Evolutionary conservation across 2,329 filamentous ascomycete species (phyloP), one percentile per base, ranked within the genome.

Genomic region (Fusarium haematococcum): DNA sequence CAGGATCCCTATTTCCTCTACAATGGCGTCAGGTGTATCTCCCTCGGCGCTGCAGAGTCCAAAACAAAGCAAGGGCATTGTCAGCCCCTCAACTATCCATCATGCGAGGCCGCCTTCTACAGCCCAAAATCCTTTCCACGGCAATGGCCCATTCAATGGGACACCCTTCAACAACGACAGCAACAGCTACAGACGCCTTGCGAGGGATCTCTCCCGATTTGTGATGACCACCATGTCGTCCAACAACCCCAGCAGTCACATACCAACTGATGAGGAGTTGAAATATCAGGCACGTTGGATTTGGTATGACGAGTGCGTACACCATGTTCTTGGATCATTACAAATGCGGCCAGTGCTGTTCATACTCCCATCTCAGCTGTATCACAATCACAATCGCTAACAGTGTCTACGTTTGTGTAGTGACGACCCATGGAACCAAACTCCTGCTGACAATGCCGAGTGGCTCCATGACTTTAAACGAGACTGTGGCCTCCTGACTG

Each of bases 231-330:
- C 71, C 6, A 81, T 71, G 80, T 80, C 71, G 57, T 80, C 61
- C 61, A 80, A 68, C 10, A 77, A 77, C 14, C 74, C 72, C 1
- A 72, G 67, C 66, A 78, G 56, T 58, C 70, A 75, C 5, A 57
- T 80, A 1, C 79, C 80, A 2, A 83, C 80, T 0, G 82, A 84
- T 41, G 77, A 79, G 4, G 80, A 82, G 59, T 66, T 84, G 2
- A 69, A 80, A 32, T 58, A 70, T 13, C 77, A 82, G 57, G 82
- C 80, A 16, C 73, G 78, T 8, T 76, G 75, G 52, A 80, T 83
- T 27, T 66, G 82, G 20, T 76, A 69, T 23, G 79, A 73, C 23
- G 76, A 77, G 74, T 61, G 27, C 48, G 58, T 61, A 13, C 8
- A 25, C 23, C 43, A 18, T 18, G 14, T 14, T 23, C 18, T 56